Conservation (phyloP, 2,329 filamentous ascomycete genomes). For the Colletotrichum higginsianum region DNA sequence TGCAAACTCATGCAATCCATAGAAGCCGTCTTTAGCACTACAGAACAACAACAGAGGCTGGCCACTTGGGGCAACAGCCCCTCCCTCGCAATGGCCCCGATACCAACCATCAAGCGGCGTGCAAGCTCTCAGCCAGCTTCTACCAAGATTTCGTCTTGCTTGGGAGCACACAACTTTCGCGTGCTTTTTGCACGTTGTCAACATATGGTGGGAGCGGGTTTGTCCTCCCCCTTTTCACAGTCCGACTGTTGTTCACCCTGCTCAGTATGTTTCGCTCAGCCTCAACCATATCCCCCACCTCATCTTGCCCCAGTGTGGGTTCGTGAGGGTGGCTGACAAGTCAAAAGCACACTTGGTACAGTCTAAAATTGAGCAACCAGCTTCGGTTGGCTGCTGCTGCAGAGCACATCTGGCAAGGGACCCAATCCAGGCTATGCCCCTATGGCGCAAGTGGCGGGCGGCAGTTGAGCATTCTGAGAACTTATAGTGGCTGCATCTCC, state of each 20-base stretch:
- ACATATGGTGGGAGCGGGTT: constrained; percentile 6
- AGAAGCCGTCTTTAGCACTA: background rate
- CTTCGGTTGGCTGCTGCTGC: background rate
- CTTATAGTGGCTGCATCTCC: constrained; percentile 15
- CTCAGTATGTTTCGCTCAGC: background rate
- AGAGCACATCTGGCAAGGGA: background rate
- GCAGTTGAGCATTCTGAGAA: constrained; percentile 16
- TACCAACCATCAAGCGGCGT: constrained; percentile 10
- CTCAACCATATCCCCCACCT: background rate
- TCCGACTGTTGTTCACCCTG: constrained; percentile 5
- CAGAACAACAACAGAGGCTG: constrained; percentile 4
- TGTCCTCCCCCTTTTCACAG: background rate
- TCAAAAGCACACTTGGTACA: background rate
- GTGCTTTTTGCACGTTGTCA: constrained; percentile 19
- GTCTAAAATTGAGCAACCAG: background rate
- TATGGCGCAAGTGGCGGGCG: constrained; percentile 31
- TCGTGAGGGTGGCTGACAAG: no score
- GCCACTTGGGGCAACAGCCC: background rate
- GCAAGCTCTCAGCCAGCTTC: constrained; percentile 14
- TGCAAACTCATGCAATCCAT: background rate
- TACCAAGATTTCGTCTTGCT: constrained; percentile 23
- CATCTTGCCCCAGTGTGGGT: background rate
- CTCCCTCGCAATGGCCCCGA: background rate
- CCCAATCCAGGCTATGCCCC: constrained; percentile 29
- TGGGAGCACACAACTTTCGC: constrained; percentile 3